Evolutionary conservation across 148 eudicot species (phyloP).

Genomic region (Gaultheria prostrata): DNA sequence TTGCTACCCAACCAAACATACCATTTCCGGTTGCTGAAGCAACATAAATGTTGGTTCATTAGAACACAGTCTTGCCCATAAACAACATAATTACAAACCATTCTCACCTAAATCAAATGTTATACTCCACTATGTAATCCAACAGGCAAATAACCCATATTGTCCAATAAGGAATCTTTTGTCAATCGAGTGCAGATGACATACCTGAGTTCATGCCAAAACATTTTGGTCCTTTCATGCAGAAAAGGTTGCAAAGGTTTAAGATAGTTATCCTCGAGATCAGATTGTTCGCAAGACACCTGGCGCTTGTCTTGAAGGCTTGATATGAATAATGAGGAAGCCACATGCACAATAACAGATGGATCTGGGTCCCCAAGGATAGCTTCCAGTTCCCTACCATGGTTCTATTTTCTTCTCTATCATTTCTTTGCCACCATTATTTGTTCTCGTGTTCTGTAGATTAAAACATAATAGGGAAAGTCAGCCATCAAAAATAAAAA

Average conservation of each 20-base stretch:
- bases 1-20: not conserved
- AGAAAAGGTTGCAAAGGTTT: slow-evolving; percentile 56
- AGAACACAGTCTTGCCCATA: not conserved
- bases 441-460: slow-evolving; percentile 29
- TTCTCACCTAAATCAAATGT: not conserved
- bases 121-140: too few species aligned
- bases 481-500: slow-evolving; percentile 1
- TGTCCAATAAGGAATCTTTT: not conserved
- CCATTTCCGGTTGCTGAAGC: not conserved
- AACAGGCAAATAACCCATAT: not conserved
- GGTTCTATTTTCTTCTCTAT: slow-evolving; percentile 54
- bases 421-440: slow-evolving; percentile 31
- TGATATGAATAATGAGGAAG: slow-evolving; percentile 48
- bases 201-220: slow-evolving; percentile 83
- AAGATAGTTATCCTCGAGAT: slow-evolving; percentile 33
- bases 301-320: slow-evolving; percentile 29
- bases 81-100: not conserved
- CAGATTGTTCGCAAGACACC: slow-evolving; percentile 14
- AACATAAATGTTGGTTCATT: slow-evolving; percentile 7
- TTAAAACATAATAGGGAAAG: slow-evolving; percentile 3
- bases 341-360: slow-evolving; percentile 63
- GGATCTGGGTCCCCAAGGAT: slow-evolving; percentile 67
- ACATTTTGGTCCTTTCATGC: slow-evolving; percentile 44
- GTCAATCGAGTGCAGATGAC: not conserved
- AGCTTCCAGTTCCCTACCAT: slow-evolving; percentile 67